Conservation (phyloP, 352 stramenopile genomes). For the Phytophthora fragariaefolia region DNA sequence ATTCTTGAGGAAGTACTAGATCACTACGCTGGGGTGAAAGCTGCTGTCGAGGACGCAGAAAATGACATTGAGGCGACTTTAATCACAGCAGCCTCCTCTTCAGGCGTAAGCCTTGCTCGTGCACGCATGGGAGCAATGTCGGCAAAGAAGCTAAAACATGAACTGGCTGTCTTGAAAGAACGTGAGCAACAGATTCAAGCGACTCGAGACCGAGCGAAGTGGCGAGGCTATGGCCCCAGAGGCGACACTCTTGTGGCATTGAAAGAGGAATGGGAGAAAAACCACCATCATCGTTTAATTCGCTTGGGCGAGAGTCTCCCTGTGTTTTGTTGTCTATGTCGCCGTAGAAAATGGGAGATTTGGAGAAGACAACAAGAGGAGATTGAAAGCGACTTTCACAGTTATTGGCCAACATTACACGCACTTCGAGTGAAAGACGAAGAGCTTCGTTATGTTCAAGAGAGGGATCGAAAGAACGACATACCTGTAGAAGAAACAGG, state of each 20-base stretch:
- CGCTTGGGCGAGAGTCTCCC: constrained; percentile 32
- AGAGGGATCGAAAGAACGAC: constrained; percentile 15
- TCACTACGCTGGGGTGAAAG: constrained; percentile 52
- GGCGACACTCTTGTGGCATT: constrained; percentile 30
- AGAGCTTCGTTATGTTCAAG: constrained; percentile 40
- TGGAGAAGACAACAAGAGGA: constrained; percentile 53
- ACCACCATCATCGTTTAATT: constrained; percentile 75
- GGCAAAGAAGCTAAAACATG: constrained; percentile 62
- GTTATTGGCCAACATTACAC: constrained; percentile 40
- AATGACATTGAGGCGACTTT: constrained; percentile 59
- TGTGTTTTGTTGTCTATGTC: constrained; percentile 70
- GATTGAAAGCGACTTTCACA: constrained; percentile 50
- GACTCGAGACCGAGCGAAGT: constrained; percentile 27
- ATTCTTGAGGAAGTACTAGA: constrained; percentile 67
- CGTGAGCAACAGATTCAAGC: constrained; percentile 43
- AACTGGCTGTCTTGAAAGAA: constrained; percentile 52
- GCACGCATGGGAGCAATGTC: constrained; percentile 58
- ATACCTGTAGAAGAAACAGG: constrained; percentile 14
- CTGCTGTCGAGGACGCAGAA: constrained; percentile 61
- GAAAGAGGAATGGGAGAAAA: constrained; percentile 73
- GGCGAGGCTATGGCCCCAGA: constrained; percentile 22
- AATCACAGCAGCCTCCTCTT: constrained; percentile 24
- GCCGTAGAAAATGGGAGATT: constrained; percentile 68
- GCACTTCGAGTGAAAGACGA: constrained; percentile 55
- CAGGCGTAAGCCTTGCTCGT: constrained; percentile 41